These are phyloP conservation scores for Lactarius pseudohatsudake DNA, from an alignment of 768 basidiomycete species.

Conservation along the genomic window DNA sequence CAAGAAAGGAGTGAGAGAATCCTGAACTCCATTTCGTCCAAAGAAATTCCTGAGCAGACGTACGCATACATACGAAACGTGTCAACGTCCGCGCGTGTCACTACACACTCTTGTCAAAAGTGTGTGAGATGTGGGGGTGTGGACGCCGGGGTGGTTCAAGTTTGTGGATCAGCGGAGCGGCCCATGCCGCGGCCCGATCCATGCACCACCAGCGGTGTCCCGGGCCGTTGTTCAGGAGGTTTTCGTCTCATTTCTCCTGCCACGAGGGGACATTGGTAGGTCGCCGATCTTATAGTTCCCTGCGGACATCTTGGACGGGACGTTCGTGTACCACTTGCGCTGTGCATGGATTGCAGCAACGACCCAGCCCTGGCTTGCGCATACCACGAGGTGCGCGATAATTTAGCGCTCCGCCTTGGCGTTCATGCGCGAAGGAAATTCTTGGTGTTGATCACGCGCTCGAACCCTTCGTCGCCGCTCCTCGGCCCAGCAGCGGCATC, in stretches of 20 bases:
- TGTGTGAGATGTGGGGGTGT: not conserved
- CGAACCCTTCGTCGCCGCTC: constrained; percentile 44
- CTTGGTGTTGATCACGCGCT: constrained; percentile 96
- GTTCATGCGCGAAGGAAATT: constrained; percentile 61
- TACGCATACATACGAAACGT: not conserved
- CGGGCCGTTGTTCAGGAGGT: constrained; percentile 70
- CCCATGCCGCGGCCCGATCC: constrained; percentile 22
- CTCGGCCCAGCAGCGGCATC: not conserved
- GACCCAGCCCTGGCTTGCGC: constrained; percentile 91
- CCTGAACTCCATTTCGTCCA: too few species aligned
- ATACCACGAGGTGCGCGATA: constrained; percentile 94
- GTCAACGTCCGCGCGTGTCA: too few species aligned
- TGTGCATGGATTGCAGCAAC: constrained; percentile 95
- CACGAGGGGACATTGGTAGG: not conserved
- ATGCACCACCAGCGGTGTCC: constrained; percentile 38
- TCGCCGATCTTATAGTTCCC: constrained; percentile 83
- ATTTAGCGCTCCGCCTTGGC: constrained; percentile 92
- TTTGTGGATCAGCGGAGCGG: constrained; percentile 1
- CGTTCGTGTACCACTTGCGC: constrained; percentile 94
- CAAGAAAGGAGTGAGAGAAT: too few species aligned
- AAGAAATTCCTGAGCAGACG: too few species aligned
- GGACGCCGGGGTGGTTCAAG: too few species aligned
- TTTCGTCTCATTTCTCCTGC: constrained; percentile 88
- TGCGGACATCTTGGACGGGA: constrained; percentile 80
- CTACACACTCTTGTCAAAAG: not conserved